phyloP scores from a whole-genome alignment of 2,329 filamentous ascomycete species.

The Aspergillus transmontanensis region DNA sequence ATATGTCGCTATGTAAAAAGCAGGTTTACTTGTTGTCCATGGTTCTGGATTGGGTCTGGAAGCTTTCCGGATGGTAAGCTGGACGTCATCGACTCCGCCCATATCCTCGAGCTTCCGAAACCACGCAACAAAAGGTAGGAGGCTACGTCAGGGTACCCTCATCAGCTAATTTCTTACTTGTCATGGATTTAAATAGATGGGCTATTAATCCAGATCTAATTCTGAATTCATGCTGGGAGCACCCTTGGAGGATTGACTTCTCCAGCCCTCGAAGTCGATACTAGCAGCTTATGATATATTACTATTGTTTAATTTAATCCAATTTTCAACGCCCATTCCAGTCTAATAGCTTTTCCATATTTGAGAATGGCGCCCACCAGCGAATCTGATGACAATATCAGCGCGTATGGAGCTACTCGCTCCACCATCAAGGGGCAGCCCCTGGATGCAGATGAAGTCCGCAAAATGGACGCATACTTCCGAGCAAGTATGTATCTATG shows the following conservation, averaged over 20 bases:
- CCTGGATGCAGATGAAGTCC: constrained; percentile 66
- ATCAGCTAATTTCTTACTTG: background rate
- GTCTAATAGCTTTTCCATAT: too few relatives aligned
- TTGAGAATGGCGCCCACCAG: background rate
- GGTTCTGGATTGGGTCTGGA: background rate
- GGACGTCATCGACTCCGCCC: background rate
- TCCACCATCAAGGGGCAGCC: constrained; percentile 65
- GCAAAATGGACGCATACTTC: constrained; percentile 72
- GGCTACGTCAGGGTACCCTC: background rate
- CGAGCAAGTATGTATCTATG: constrained; percentile 74
- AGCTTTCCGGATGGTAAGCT: background rate
- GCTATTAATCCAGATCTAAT: background rate
- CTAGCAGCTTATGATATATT: background rate
- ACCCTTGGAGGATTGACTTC: background rate
- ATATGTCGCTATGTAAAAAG: background rate
- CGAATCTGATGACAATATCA: constrained; percentile 50
- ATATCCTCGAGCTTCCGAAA: background rate
- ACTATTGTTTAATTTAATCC: background rate
- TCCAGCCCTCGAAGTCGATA: background rate
- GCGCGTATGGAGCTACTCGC: constrained; percentile 65
- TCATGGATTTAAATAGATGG: background rate
- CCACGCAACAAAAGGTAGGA: background rate
- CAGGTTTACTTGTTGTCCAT: background rate
- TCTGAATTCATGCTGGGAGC: background rate
- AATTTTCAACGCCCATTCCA: too few relatives aligned